Base-by-base conservation (phyloP, 345 rosid species). In the Hibiscus syriacus region DNA sequence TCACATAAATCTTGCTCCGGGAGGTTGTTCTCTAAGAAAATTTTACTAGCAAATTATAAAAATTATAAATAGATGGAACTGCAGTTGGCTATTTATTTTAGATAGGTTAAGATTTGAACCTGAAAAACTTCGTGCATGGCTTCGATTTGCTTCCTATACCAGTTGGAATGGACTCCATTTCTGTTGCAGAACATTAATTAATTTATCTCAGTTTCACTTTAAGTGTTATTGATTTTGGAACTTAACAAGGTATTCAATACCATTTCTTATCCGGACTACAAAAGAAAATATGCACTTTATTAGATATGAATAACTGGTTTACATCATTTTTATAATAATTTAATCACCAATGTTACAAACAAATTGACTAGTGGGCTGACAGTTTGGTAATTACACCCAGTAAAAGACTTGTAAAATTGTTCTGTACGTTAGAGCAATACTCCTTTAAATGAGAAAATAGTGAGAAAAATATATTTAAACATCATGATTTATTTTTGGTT, bases 71-170 rank as follows among this genome's bases (percentile, higher is more conserved):
- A 76, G 78, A 85, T 75, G 81, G 60, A 75, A 76, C 62, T 71
- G 58, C 70, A 82, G 80, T 74, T 69, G 72, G 71, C 69, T 75
- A 75, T 64, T 84, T 70, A 78, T 80, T 83, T 83, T 80, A 81
- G 83, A 83, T 78, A 78, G 74, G 87, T 83, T 76, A 81, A 81
- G 90, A 86, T 83, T 79, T 74, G 85, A 89, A 89, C 95, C 95
- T 89, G 95, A 89, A 89, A 89, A 86, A 89, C 87, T 89, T 89
- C 83, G 95, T 86, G 95, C 95, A 89, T 77, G 95, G 92, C 92
- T 89, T 89, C 83, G 87, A 84, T 86, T 89, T 89, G 95, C 92
- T 88, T 86, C 95, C 91, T 88, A 88, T 79, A 86, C 89, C 92
- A 84, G 84, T 74, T 76, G 92, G 26, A 83, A 74, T 70, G 86